Base-by-base conservation (phyloP, 129 eudicot species). In the Ambrosia trifida region DNA sequence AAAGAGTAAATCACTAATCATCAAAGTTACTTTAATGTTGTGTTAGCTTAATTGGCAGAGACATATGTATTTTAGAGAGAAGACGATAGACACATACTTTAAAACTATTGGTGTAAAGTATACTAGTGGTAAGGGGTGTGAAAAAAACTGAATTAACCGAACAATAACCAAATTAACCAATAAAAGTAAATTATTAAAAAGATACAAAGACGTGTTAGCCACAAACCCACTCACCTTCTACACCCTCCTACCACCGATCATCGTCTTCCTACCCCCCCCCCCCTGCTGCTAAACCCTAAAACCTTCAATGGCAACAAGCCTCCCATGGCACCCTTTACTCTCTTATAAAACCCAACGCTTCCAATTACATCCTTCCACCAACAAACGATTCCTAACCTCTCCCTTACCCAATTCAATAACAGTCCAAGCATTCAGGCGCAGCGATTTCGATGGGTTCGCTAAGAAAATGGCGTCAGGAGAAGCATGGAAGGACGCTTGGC, bases 401-500 rank as follows among this genome's bases (percentile, higher is more conserved):
- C 76, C 83, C 32, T 31, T 7, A 43, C 47, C 82, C 1, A 73
- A 38, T 36, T 52, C 78, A 50, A 3, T 73, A 3, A 28, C 41
- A 13, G 80, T 83, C 1, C 71, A 72, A 33, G 89, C 96, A 11
- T 90, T 90, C 67, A 66, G 86, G 79, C 93, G 97, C 32, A 86
- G 85, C 80, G 94, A 95, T 76, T 83, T 90, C 64, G 96, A 95
- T 30, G 81, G 81, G 0, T 88, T 95, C 70, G 80, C 93, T 0
- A 66, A 46, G 72, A 79, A 91, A 8, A 76, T 90, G 53, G 74
- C 80, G 10, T 88, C 96, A 59, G 91, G 97, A 5, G 88, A 95
- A 73, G 85, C 77, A n/a, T 90, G 88, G 96, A 77, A 74, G 45
- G 94, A 83, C 54, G 91, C 85, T 12, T 89, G 96, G 96, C 77